Percentiles rank a stretch among this genome's conserved stretches.
Evolutionary conservation across 345 rosid genomes (phyloP).

Genomic region (Leavenworthia alabamica): DNA sequence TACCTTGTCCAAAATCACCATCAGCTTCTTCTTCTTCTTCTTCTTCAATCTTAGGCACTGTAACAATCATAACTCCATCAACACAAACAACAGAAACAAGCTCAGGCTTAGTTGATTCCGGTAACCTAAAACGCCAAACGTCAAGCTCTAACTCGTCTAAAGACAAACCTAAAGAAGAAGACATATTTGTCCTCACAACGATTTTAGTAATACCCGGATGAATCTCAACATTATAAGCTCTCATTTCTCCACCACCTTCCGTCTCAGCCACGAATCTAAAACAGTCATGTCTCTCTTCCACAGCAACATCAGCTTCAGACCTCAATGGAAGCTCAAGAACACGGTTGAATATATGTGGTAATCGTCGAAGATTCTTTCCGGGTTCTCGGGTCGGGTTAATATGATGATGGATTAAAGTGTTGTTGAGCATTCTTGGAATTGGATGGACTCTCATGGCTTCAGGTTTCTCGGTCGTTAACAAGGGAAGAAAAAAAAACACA

Average conservation of each 20-base stretch:
- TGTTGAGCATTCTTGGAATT: constrained; percentile 55
- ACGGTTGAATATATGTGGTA: constrained; percentile 92
- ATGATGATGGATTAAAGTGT: constrained; percentile 30
- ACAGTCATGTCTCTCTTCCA: constrained; percentile 69
- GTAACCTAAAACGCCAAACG: constrained; percentile 89
- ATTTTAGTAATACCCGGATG: constrained; percentile 85
- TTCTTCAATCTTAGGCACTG: constrained; percentile 65
- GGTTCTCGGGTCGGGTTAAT: constrained; percentile 41
- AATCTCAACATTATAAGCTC: constrained; percentile 76
- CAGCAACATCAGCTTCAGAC: constrained; percentile 74
- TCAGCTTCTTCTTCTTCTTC: constrained; percentile 33
- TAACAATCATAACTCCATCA: constrained; percentile 77
- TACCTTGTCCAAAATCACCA: constrained; percentile 62
- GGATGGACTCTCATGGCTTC: constrained; percentile 85
- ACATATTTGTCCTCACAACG: constrained; percentile 66
- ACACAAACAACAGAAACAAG: constrained; percentile 71
- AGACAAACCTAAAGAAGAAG: constrained; percentile 47
- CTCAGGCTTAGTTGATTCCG: constrained; percentile 81
- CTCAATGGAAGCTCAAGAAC: constrained; percentile 86
- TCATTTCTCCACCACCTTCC: constrained; percentile 54
- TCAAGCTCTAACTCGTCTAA: constrained; percentile 78
- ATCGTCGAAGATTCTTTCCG: constrained; percentile 75
- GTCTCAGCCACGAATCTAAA: constrained; percentile 85
- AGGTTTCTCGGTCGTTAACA: constrained; percentile 10
- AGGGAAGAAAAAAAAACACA: background rate